phyloP scores from a whole-genome alignment of 2,329 filamentous ascomycete genomes.

The Aspergillus sp. region DNA sequence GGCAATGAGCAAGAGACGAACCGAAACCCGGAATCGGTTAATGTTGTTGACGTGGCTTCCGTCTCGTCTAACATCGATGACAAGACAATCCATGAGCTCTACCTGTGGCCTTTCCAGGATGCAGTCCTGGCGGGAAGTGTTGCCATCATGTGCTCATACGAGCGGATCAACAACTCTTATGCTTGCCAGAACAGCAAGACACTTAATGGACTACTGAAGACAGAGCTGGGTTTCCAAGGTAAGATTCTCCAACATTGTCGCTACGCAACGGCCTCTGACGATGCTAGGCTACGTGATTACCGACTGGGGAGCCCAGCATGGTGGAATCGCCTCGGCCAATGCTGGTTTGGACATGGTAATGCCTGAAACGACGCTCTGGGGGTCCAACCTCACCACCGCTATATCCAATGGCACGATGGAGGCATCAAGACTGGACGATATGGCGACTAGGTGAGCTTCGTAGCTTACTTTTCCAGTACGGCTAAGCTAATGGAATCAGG shows the following conservation, averaged over 20 bases:
- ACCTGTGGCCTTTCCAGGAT: constrained; percentile 70
- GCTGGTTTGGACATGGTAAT: constrained; percentile 32
- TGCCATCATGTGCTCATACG: constrained; percentile 74
- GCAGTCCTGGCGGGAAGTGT: constrained; percentile 67
- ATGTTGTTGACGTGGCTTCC: constrained; percentile 63
- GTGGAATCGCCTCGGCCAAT: constrained; percentile 33
- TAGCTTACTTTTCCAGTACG: not conserved
- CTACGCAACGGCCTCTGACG: not conserved
- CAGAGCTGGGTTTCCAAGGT: constrained; percentile 75
- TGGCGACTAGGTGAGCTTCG: constrained; percentile 50
- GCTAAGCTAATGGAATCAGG: constrained; percentile 15
- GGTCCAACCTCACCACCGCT: constrained; percentile 52
- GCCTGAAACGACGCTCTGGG: constrained; percentile 23
- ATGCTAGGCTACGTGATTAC: constrained; percentile 71
- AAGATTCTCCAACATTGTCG: not conserved
- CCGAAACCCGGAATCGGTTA: constrained; percentile 59
- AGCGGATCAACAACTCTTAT: constrained; percentile 69
- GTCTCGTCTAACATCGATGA: constrained; percentile 65
- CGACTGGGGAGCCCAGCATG: constrained; percentile 77
- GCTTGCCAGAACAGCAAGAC: constrained; percentile 65
- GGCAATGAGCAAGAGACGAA: constrained; percentile 76
- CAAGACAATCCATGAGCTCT: constrained; percentile 64
- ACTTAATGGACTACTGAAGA: constrained; percentile 67
- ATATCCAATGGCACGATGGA: constrained; percentile 64
- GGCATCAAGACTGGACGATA: constrained; percentile 58